A percentile compares a stretch with the other conserved stretches of the same genome.
Conservation (phyloP, 1,139 yeast species). For the Zygosaccharomyces pseudobailii region DNA sequence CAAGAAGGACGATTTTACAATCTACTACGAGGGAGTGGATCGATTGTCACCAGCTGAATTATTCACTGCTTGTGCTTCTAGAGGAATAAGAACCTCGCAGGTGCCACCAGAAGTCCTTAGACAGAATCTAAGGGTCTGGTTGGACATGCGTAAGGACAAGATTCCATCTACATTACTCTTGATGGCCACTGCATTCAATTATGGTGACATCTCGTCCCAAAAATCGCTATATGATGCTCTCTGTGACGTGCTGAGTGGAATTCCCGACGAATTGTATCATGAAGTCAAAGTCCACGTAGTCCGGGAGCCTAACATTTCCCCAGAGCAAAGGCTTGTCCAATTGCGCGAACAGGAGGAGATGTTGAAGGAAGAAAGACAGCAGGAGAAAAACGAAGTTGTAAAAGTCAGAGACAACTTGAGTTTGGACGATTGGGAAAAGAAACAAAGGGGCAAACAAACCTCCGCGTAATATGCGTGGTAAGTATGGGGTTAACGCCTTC, state of each 20-base stretch:
- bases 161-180: slow-evolving; percentile 88
- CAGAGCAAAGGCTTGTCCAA: slow-evolving; percentile 82
- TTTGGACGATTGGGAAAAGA: slow-evolving; percentile 50
- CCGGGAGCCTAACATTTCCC: slow-evolving; percentile 61
- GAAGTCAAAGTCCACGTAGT: slow-evolving; percentile 91
- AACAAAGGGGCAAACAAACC: neutral
- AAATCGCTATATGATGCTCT: slow-evolving; percentile 80
- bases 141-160: slow-evolving; percentile 83
- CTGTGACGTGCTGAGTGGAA: slow-evolving; percentile 85
- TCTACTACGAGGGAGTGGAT: slow-evolving; percentile 91
- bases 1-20: slow-evolving; percentile 86
- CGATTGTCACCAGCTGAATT: slow-evolving; percentile 78
- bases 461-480: too few species aligned
- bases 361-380: slow-evolving; percentile 85
- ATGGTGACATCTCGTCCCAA: slow-evolving; percentile 64
- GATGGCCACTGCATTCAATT: slow-evolving; percentile 83
- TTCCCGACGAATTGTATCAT: slow-evolving; percentile 93
- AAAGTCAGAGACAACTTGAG: slow-evolving; percentile 78
- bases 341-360: slow-evolving; percentile 94
- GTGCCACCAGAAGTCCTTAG: slow-evolving; percentile 78
- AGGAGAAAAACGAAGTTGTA: slow-evolving; percentile 78
- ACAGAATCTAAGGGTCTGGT: slow-evolving; percentile 81
- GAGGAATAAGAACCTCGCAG: slow-evolving; percentile 82
- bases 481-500: too few species aligned
- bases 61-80: slow-evolving; percentile 84